Percentiles rank a stretch among this genome's conserved stretches.
Evolutionary conservation across 371 early-diverging fungal species (phyloP).

Genomic region (Batkoa obscura): DNA sequence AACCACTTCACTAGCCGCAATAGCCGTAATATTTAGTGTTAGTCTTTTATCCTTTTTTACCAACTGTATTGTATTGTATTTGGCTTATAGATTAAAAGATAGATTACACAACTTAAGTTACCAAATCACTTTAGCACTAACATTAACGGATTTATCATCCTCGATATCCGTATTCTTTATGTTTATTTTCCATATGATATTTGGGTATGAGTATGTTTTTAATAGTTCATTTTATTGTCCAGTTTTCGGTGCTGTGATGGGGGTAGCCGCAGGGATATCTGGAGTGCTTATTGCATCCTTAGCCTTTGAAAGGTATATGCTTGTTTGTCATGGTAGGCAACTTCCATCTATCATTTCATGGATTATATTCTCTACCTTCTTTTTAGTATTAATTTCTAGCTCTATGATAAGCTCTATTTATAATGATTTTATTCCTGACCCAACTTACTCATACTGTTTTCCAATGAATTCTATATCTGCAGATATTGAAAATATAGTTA

Average conservation of each 20-base stretch:
- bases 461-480: background rate
- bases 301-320: background rate
- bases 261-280: background rate
- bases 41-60: no score
- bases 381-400: background rate
- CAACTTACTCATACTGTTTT: background rate
- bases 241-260: background rate
- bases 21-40: no score
- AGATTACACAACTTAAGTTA: no score
- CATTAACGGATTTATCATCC: no score
- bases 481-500: background rate
- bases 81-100: no score
- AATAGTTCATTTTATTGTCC: no score
- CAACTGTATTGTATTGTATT: no score
- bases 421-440: background rate
- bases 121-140: no score
- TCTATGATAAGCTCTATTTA: background rate
- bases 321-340: background rate
- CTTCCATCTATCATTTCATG: background rate
- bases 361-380: background rate
- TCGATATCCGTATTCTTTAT: no score
- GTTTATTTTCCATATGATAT: no score
- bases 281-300: background rate
- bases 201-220: no score
- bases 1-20: no score